Base-by-base conservation (phyloP, 2,329 filamentous ascomycete genomes). In the Cadophora malorum region DNA sequence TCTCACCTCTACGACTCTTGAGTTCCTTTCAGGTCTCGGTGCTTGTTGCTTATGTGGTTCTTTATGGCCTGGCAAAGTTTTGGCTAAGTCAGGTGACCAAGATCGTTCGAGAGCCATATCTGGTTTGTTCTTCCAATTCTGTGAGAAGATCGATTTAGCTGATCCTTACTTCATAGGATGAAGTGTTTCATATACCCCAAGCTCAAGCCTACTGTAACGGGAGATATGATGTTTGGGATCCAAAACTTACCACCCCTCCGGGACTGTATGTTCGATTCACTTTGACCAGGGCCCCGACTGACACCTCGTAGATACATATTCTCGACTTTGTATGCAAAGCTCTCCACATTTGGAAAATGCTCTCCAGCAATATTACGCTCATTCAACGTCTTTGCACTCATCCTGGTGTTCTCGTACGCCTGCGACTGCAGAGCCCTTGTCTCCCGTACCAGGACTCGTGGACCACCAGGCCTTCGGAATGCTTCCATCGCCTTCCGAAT, bases 191-290 rank as follows among this genome's bases (percentile, higher is more conserved):
- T 78, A 90, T 97, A 25, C 92, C 93, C 0, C 96, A 99, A 80
- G 94, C 94, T 0, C 93, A 97, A 75, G 88, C 87, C 35, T 99
- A 97, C 79, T 97, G 94, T 79, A 79, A 86, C 50, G 90, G 91
- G 12, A 85, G 86, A 64, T 97, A 91, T 81, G 78, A 79, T 14
- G 84, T 92, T 66, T 99, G 96, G 96, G 94, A 99, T 79, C 91
- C 95, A 68, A 99, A 98, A 79, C 96, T 99, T 77, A 99, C 96
- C 0, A 99, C 96, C 1, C 96, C 96, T 0, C 95, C 96, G 0
- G 96, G 94, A 41, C 82, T 99, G 82, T 93, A 83, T 78, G 83
- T 79, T 25, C 4, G 21, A 23, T n/a, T 4, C 8, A 28, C 9
- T n/a, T 14, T 10, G 23, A 4, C 10, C 8, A 28, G 0, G 49